Conservation (phyloP, 176 grass and related monocot species). For the Cocos nucifera region DNA sequence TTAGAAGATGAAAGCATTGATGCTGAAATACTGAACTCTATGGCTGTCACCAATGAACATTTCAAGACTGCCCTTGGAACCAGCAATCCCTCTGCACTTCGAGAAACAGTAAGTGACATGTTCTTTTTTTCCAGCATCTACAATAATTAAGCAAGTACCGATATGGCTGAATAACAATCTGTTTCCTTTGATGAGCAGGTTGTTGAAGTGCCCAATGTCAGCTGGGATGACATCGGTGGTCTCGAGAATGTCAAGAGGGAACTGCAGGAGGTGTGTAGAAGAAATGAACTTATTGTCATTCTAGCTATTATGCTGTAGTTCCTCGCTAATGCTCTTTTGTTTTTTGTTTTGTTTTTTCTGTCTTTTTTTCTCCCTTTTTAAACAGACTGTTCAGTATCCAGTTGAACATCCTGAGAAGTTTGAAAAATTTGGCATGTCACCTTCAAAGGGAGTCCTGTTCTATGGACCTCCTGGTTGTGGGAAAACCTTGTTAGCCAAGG, state of each 20-base stretch:
- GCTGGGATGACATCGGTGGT: constrained; percentile 59
- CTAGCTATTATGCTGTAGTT: no score
- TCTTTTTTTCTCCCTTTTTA: no score
- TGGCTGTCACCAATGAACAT: constrained; percentile 10
- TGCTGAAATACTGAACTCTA: constrained; percentile 41
- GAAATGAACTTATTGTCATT: constrained; percentile 21
- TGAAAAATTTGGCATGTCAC: constrained; percentile 88
- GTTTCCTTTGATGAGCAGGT: constrained; percentile 24
- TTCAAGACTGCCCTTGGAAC: constrained; percentile 9
- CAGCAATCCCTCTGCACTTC: constrained; percentile 6
- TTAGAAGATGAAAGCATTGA: constrained; percentile 26
- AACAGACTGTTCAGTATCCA: constrained; percentile 76
- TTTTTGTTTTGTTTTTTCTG: constrained; percentile 1
- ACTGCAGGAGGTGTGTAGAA: constrained; percentile 32
- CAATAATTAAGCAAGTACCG: no score
- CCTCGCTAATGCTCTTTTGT: background rate
- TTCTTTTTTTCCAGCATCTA: no score
- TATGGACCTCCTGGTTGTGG: constrained; percentile 86
- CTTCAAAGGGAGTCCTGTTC: constrained; percentile 80
- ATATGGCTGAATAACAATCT: background rate
- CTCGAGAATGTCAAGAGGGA: constrained; percentile 53
- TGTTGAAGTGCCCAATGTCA: constrained; percentile 58
- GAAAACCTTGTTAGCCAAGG: constrained; percentile 82
- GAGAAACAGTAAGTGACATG: background rate
- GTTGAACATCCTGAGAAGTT: constrained; percentile 90